Evolutionary conservation across 2,329 filamentous ascomycete species (phyloP).

Genomic region (Dothiorella sarmentorum): DNA sequence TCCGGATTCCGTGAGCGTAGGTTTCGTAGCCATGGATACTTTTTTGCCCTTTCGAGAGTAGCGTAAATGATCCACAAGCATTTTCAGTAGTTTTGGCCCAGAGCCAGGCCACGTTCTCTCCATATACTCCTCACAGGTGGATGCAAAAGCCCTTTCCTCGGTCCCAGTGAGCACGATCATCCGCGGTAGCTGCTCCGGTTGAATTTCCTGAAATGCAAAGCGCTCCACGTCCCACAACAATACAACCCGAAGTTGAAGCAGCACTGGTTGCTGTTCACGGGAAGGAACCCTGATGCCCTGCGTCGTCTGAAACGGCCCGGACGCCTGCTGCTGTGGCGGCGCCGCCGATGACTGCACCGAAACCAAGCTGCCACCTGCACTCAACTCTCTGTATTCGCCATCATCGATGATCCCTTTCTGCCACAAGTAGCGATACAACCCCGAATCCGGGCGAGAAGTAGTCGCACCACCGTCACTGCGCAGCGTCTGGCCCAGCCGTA

Average conservation of each 20-base stretch:
- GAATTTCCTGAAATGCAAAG: neutral
- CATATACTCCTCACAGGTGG: neutral
- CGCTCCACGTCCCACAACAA: neutral
- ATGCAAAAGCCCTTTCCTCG: neutral
- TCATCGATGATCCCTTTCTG: slow-evolving; percentile 30
- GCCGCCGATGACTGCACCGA: neutral
- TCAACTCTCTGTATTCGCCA: slow-evolving; percentile 33
- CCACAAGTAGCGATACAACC: slow-evolving; percentile 31
- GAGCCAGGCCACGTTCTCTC: neutral
- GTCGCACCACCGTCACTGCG: too few species aligned
- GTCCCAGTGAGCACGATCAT: neutral
- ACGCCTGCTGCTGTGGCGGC: too few species aligned
- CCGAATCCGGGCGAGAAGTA: slow-evolving; percentile 29
- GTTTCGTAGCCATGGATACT: too few species aligned
- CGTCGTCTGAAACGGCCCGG: neutral
- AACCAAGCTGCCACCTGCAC: slow-evolving; percentile 26
- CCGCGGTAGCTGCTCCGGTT: neutral
- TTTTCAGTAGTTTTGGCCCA: too few species aligned
- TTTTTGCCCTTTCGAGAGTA: too few species aligned
- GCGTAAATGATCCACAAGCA: neutral
- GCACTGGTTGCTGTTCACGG: too few species aligned
- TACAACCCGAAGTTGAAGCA: too few species aligned
- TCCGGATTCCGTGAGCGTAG: too few species aligned
- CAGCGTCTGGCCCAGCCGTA: slow-evolving; percentile 26
- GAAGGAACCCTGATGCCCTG: too few species aligned